Percentiles rank a stretch among this genome's conserved stretches.
These are phyloP conservation scores for Straminergon stramineum DNA, from an alignment of 225 moss, liverwort and hornwort species.

Conservation along the genomic window DNA sequence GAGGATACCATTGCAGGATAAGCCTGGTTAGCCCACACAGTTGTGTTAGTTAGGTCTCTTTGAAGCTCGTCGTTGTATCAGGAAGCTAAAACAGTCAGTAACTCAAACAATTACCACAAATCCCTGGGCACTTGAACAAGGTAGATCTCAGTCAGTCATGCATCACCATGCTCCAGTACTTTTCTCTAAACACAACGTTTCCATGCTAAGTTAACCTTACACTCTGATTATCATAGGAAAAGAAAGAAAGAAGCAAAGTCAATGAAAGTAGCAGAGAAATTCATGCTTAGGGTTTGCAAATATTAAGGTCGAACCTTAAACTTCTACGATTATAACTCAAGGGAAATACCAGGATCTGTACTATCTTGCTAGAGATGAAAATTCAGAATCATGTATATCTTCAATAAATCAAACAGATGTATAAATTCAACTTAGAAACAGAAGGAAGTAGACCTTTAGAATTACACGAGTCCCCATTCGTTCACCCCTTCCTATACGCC, in stretches of 20 bases:
- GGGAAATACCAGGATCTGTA: not conserved
- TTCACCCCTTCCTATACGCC: constrained; percentile 67
- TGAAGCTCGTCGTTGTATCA: not conserved
- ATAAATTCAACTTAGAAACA: not conserved
- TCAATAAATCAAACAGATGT: not conserved
- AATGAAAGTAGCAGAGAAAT: not conserved
- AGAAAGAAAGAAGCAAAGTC: not conserved
- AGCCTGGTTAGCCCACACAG: constrained; percentile 37
- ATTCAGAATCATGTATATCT: not conserved
- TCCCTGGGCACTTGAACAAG: not conserved
- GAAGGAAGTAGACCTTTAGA: constrained; percentile 41
- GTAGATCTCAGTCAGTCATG: not conserved
- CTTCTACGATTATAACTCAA: not conserved
- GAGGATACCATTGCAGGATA: constrained; percentile 67
- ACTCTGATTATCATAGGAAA: not conserved
- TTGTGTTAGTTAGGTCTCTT: not conserved
- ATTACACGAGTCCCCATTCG: constrained; percentile 89
- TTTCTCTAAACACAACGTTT: not conserved
- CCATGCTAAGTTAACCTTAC: not conserved
- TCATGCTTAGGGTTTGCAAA: not conserved
- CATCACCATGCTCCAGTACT: not conserved
- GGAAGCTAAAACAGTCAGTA: not conserved
- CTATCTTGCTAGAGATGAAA: not conserved
- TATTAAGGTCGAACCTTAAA: not conserved
- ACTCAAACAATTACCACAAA: not conserved